Base-by-base conservation (phyloP, 495 filamentous ascomycete species). In the Cercophora newfieldiana region DNA sequence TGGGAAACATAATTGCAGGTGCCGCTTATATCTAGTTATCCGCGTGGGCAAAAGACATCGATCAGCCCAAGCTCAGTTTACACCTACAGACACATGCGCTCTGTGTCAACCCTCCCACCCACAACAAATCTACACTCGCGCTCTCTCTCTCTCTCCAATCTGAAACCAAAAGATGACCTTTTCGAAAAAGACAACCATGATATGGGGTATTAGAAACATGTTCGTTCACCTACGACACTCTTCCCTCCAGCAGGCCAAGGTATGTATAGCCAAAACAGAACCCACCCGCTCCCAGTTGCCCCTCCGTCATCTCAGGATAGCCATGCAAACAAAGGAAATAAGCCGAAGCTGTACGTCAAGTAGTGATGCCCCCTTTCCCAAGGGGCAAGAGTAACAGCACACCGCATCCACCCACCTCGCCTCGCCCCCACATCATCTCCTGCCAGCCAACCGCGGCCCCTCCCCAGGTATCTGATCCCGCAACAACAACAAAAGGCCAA, bases 251-350 rank as follows among this genome's bases (percentile, higher is more conserved):
- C 7, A 26, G 29, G 10, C 26, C 59, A 19, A 49, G 33, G 48
- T 26, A 49, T 24, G 24, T 19, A 61, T 33, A 61, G 22, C 8
- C 19, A 31, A 61, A 61, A 51, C 22, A 62, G 25, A 62, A 53
- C 59, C 55, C 25, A 47, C n/a, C 61, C 24, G n/a, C 47, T 25
- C 50, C 50, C 25, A 55, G 28, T 18, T 56, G 49, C 26, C 61
- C 61, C 49, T 55, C 31, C 30, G 4, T 55, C 55, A 30, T 60
- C 54, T 65, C 25, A 19, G 28, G 28, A 37, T 26, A 29, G 29
- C 29, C 51, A 47, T 64, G 54, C 54, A 57, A 31, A 57, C 54
- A 57, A 57, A 57, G 54, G 54, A 57, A 57, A 57, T 5, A 12
- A 19, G 19, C 24, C 24, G 24, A 53, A 53, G 50, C 50, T 7